Conservation (phyloP, 1,284 basidiomycete genomes). For the Uromyces viciae-fabae region DNA sequence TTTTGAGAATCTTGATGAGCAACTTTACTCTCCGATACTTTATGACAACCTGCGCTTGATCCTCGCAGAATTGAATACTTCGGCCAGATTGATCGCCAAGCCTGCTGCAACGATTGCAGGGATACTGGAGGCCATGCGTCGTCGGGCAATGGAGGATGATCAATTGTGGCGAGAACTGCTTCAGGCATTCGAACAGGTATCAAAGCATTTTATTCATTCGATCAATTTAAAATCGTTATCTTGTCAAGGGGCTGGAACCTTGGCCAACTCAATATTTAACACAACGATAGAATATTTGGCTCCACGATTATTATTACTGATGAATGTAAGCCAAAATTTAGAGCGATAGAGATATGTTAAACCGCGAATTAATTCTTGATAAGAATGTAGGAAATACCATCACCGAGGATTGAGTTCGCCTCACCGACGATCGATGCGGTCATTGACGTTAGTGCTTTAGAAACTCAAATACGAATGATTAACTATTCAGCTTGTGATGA, state of each 20-base stretch:
- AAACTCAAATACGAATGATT: background rate
- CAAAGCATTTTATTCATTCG: background rate
- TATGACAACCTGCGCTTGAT: background rate
- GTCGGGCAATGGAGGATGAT: slow-evolving; percentile 8
- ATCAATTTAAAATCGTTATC: background rate
- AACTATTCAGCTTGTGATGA: too few relatives aligned
- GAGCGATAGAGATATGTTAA: background rate
- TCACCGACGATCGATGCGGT: slow-evolving; percentile 17
- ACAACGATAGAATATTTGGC: slow-evolving; percentile 1
- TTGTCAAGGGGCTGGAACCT: background rate
- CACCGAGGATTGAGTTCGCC: slow-evolving; percentile 35
- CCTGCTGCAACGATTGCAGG: background rate
- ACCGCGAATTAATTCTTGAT: background rate
- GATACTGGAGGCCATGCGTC: slow-evolving; percentile 7
- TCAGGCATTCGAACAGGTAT: slow-evolving; percentile 10
- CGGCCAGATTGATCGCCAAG: background rate
- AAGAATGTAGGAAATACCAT: slow-evolving; percentile 36
- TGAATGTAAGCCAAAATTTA: background rate
- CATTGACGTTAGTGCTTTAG: slow-evolving; percentile 18
- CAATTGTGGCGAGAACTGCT: background rate
- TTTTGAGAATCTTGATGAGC: slow-evolving; percentile 23
- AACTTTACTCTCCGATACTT: slow-evolving; percentile 13
- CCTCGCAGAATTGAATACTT: slow-evolving; percentile 3
- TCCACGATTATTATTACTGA: slow-evolving; percentile 1
- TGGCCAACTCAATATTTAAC: background rate